These are phyloP conservation scores for Diplodia sapinea DNA, from an alignment of 2,329 filamentous ascomycete genomes.

Conservation along the genomic window DNA sequence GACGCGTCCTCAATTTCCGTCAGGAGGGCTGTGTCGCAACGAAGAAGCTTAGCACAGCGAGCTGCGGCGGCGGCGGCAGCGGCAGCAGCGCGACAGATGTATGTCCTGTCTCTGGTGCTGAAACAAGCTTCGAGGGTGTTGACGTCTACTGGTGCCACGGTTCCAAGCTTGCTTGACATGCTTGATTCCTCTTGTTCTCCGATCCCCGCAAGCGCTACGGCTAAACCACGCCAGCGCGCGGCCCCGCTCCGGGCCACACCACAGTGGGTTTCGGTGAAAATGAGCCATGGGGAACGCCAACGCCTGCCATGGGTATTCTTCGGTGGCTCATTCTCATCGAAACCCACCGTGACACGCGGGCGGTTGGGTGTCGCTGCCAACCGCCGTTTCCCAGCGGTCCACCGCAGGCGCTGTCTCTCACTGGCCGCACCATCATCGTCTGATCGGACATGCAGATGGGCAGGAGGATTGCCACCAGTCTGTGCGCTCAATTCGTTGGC, in stretches of 20 bases:
- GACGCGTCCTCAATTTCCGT: slow-evolving; percentile 15
- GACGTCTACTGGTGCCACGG: slow-evolving; percentile 14
- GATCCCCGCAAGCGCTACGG: slow-evolving; percentile 7
- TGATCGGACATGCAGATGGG: slow-evolving; percentile 19
- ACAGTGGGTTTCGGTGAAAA: no score
- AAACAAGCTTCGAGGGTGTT: slow-evolving; percentile 14
- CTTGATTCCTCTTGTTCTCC: neutral
- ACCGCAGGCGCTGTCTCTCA: neutral
- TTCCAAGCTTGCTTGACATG: slow-evolving; percentile 6
- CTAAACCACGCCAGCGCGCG: neutral
- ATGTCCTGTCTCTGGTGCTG: neutral
- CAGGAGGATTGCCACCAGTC: slow-evolving; percentile 23
- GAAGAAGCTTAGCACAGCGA: neutral
- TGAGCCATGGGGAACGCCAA: no score
- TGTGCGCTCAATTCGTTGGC: slow-evolving; percentile 11
- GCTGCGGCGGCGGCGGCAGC: neutral
- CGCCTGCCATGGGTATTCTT: no score
- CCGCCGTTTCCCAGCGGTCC: neutral
- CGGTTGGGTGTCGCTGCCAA: neutral
- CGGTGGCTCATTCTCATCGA: no score
- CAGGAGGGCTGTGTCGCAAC: neutral
- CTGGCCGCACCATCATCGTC: neutral
- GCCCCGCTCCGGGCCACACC: neutral
- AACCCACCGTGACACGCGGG: no score
- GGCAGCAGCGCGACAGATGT: neutral